Evolutionary conservation across 148 eudicot genomes (phyloP).

Genomic region (Fagopyrum esculentum): DNA sequence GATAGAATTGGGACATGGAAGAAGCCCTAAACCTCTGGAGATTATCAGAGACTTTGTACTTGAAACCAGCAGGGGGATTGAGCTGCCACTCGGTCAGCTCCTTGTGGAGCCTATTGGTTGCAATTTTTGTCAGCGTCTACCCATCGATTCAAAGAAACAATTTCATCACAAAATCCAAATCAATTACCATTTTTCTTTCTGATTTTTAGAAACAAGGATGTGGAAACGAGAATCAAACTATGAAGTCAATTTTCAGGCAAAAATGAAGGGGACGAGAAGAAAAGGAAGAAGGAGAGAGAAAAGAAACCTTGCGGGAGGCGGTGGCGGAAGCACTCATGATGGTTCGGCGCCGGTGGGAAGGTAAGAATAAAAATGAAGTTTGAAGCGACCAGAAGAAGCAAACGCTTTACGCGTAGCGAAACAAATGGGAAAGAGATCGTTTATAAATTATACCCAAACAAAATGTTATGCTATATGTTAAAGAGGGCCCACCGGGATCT

Average conservation of each 20-base stretch:
- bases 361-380: too few species aligned
- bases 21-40: slow-evolving; percentile 38
- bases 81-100: slow-evolving; percentile 50
- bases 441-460: too few species aligned
- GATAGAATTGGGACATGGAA: too few species aligned
- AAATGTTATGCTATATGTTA: too few species aligned
- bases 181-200: neutral
- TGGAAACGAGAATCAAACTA: neutral
- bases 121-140: slow-evolving; percentile 50
- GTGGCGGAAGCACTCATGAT: neutral
- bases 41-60: slow-evolving; percentile 46
- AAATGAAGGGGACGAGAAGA: neutral
- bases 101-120: slow-evolving; percentile 55
- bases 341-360: too few species aligned
- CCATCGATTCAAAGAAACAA: neutral
- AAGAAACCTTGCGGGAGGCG: slow-evolving; percentile 3
- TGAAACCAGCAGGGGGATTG: slow-evolving; percentile 50
- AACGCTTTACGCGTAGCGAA: too few species aligned
- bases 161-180: neutral
- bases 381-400: too few species aligned
- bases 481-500: too few species aligned
- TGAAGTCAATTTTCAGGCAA: neutral
- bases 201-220: neutral
- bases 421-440: too few species aligned
- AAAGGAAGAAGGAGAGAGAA: neutral